Conservation (phyloP, 1,284 basidiomycete species). For the Apiotrichum akiyoshidainum region DNA sequence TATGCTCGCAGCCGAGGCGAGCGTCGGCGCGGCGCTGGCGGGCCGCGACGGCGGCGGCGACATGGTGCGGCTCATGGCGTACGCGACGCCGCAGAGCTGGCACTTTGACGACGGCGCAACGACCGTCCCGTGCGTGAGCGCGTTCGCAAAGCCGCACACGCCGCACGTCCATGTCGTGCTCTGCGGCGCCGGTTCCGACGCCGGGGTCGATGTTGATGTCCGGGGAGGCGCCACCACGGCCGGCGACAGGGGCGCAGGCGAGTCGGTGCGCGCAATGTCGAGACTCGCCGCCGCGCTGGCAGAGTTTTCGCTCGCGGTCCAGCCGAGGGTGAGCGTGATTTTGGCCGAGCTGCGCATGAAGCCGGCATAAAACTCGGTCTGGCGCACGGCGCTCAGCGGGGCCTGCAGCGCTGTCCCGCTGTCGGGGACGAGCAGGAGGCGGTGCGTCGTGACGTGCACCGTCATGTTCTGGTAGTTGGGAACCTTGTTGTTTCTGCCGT, state of each 20-base stretch:
- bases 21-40: not conserved
- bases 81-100: slow-evolving; percentile 60
- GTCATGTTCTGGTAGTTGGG: slow-evolving; percentile 63
- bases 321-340: slow-evolving; percentile 68
- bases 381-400: slow-evolving; percentile 61
- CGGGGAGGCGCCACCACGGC: not conserved
- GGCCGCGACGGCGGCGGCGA: slow-evolving; percentile 6
- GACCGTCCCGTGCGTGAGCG: slow-evolving; percentile 48
- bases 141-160: slow-evolving; percentile 78
- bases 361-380: slow-evolving; percentile 87
- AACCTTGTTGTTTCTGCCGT: slow-evolving; percentile 68
- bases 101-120: slow-evolving; percentile 62
- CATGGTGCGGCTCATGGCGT: slow-evolving; percentile 15
- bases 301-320: not conserved
- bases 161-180: slow-evolving; percentile 67
- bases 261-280: no score
- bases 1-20: not conserved
- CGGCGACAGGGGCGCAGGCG: not conserved
- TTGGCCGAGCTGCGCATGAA: slow-evolving; percentile 89
- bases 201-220: not conserved
- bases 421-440: slow-evolving; percentile 52
- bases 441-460: slow-evolving; percentile 77
- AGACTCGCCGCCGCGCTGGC: no score
- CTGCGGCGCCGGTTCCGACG: not conserved
- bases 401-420: slow-evolving; percentile 53